Conservation (phyloP, 2,329 filamentous ascomycete genomes). For the Fusarium concolor region DNA sequence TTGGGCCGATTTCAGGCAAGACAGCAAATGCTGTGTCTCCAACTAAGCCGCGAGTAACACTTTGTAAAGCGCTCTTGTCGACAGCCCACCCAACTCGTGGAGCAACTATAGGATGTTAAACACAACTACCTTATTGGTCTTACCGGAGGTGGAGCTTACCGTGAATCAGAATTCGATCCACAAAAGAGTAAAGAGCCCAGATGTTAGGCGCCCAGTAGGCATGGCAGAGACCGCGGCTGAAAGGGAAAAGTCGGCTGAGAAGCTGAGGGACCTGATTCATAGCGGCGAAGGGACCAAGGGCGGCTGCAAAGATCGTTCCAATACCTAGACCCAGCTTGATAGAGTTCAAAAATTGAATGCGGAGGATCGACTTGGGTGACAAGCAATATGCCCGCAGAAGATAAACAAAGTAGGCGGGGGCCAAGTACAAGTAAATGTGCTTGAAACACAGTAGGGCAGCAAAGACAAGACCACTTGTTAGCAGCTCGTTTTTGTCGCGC, state of each 20-base stretch:
- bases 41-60: conserved; percentile 91
- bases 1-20: conserved; percentile 84
- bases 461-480: conserved; percentile 85
- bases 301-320: conserved; percentile 75
- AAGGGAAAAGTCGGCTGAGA: conserved; percentile 87
- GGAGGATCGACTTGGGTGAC: conserved; percentile 78
- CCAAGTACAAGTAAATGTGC: conserved; percentile 97
- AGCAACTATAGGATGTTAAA: conserved; percentile 68
- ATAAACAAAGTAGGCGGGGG: conserved; percentile 95
- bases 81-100: conserved; percentile 82
- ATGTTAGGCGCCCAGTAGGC: conserved; percentile 98
- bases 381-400: conserved; percentile 91
- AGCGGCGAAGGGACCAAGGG: conserved; percentile 88
- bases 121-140: not conserved
- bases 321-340: conserved; percentile 85
- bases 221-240: conserved; percentile 92
- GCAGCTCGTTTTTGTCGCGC: conserved; percentile 77
- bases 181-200: conserved; percentile 96
- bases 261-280: conserved; percentile 88
- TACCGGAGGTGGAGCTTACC: conserved; percentile 61
- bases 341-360: conserved; percentile 80
- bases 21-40: conserved; percentile 96
- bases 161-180: conserved; percentile 84
- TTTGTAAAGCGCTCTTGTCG: conserved; percentile 80
- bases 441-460: conserved; percentile 91